phyloP scores from a whole-genome alignment of 2,329 filamentous ascomycete species.

The Tolypocladium nubicola region DNA sequence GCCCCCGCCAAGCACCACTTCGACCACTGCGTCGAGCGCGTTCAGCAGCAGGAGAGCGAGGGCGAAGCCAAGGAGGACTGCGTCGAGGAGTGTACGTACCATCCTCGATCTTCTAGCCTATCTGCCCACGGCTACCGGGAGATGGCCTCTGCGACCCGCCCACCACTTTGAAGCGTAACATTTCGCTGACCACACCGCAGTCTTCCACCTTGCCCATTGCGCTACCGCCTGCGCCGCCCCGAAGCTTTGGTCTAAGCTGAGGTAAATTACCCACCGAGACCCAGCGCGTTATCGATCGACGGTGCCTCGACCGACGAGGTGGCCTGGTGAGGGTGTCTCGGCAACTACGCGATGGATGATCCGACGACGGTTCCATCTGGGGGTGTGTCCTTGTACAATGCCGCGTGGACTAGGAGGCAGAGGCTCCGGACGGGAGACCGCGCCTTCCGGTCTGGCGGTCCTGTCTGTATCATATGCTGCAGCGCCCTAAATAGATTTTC shows the following conservation, averaged over 20 bases:
- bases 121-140: not conserved
- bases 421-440: not conserved
- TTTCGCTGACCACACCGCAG: slow-evolving; percentile 32
- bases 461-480: slow-evolving; percentile 20
- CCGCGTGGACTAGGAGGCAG: not conserved
- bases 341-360: not conserved
- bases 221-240: slow-evolving; percentile 85
- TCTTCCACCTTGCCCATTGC: slow-evolving; percentile 98
- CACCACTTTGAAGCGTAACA: not conserved
- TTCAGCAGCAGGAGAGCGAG: slow-evolving; percentile 53
- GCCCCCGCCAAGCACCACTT: slow-evolving; percentile 91
- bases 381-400: not conserved
- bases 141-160: not conserved
- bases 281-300: not conserved
- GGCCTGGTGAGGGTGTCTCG: not conserved
- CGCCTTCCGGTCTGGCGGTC: slow-evolving; percentile 3
- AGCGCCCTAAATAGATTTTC: slow-evolving; percentile 20
- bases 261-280: slow-evolving; percentile 45
- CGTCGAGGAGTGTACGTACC: slow-evolving; percentile 90
- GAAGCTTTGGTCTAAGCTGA: slow-evolving; percentile 88
- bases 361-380: not conserved
- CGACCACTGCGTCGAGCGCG: slow-evolving; percentile 94
- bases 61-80: slow-evolving; percentile 82
- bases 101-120: slow-evolving; percentile 4
- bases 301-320: not conserved